Evolutionary conservation across 1,139 yeast species (phyloP), one percentile per base, ranked within the genome.

Genomic region (Kurtzmaniella quercitrusa): DNA sequence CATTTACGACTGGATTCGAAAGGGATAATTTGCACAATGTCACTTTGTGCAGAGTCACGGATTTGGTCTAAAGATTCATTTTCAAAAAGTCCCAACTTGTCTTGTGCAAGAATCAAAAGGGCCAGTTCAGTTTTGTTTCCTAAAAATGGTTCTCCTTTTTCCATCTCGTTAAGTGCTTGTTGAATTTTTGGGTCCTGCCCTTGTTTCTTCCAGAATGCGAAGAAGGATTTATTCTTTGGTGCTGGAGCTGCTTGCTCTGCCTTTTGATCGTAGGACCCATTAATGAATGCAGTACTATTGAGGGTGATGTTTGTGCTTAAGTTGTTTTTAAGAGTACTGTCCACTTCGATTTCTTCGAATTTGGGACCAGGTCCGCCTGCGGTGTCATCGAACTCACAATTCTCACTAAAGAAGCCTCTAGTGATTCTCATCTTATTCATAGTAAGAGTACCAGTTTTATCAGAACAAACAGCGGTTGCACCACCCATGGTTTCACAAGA

Each of bases 401-500:
- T 55, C 32, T 55, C 55, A 8, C 93, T 89, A 38, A 87, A 58
- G 30, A 78, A 70, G 5, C 93, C 96, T 45, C 76, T 77, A 8
- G 88, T 96, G 11, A 93, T 88, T 38, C 91, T 79, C 98, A 93
- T 93, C 55, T 74, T 75, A 62, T 93, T 93, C 62, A 89, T 95
- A 1, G 98, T 93, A 45, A 93, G 74, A 11, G 98, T 93, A 47
- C 98, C 98, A 1, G 98, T 93, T 62, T 93, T 93, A 66, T 93
- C 99, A 0, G 98, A 88, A 63, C 98, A 94, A 42, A 93, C 76
- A 3, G 97, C 93, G 12, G 98, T 93, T 2, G 98, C 98, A 38
- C 96, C 91, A 39, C 99, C 98, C 98, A 93, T 93, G 14, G 96
- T 93, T 65, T 93, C 99, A 75, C 98, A 93, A 39, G 96, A 84